Conservation (phyloP, 345 rosid species). For the Eutrema yunnanense region DNA sequence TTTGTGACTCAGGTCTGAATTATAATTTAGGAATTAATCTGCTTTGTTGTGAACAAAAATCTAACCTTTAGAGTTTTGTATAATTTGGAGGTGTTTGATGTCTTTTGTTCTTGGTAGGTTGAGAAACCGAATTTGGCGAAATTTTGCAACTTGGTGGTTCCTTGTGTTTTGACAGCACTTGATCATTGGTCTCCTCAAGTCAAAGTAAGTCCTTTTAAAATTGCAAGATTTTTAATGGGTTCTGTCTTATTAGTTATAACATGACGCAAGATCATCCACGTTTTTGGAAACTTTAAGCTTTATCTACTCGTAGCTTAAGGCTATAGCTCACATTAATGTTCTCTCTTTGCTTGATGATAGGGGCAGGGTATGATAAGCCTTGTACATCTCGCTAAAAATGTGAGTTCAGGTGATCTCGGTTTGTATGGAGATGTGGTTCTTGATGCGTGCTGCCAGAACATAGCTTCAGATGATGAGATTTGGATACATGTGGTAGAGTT, state of each 20-base stretch:
- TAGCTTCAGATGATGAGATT: conserved; percentile 68
- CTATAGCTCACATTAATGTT: not conserved
- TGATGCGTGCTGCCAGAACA: conserved; percentile 87
- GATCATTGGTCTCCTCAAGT: conserved; percentile 93
- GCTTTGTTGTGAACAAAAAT: not conserved
- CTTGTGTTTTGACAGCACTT: conserved; percentile 83
- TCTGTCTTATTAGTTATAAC: not conserved
- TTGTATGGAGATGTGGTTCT: conserved; percentile 67
- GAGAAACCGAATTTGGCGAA: conserved; percentile 51
- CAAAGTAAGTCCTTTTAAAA: conserved; percentile 50
- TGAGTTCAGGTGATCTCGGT: conserved; percentile 51
- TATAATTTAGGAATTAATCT: not conserved
- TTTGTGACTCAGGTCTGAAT: conserved; percentile 64
- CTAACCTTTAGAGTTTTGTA: not conserved
- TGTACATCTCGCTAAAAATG: conserved; percentile 54
- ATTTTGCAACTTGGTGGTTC: conserved; percentile 64
- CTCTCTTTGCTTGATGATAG: conserved; percentile 39
- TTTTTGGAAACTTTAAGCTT: not conserved
- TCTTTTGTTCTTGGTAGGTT: conserved; percentile 36
- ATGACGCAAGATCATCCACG: not conserved
- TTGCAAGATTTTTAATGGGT: not conserved
- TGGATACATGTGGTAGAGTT: conserved; percentile 79
- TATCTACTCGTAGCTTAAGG: not conserved
- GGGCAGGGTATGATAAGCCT: conserved; percentile 83
- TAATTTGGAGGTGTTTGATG: not conserved